Percentiles rank a stretch among this genome's conserved stretches.
These are phyloP conservation scores for Ceratobasidium theobromae DNA, from an alignment of 1,284 basidiomycete species.

Conservation along the genomic window DNA sequence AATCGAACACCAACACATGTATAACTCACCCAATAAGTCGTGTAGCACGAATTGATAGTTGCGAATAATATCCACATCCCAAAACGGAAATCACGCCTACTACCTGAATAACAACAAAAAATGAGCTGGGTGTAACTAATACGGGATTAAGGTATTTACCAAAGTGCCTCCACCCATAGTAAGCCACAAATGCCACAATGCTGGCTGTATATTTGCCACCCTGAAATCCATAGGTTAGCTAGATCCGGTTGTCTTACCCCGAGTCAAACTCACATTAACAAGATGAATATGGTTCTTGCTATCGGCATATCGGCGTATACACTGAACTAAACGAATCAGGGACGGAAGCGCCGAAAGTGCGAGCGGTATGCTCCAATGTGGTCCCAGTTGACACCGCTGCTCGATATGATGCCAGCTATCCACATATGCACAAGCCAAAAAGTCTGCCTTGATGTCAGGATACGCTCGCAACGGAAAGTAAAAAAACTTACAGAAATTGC, in stretches of 20 bases:
- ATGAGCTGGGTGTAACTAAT: background rate
- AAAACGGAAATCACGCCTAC: constrained; percentile 53
- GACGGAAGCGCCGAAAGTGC: constrained; percentile 62
- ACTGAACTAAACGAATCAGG: constrained; percentile 78
- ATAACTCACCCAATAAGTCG: constrained; percentile 67
- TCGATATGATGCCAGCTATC: constrained; percentile 56
- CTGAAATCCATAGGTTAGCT: constrained; percentile 44
- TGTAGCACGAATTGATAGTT: constrained; percentile 67
- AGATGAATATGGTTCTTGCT: constrained; percentile 74
- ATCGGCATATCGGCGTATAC: constrained; percentile 82
- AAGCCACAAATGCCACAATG: constrained; percentile 64
- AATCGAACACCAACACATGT: constrained; percentile 19
- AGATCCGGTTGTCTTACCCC: background rate
- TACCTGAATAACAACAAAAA: constrained; percentile 41
- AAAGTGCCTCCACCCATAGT: constrained; percentile 71
- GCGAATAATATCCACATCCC: constrained; percentile 65
- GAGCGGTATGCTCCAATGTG: constrained; percentile 62
- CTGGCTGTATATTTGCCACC: constrained; percentile 77
- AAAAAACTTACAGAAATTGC: constrained; percentile 54
- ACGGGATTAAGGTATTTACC: constrained; percentile 47
- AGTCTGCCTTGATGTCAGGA: constrained; percentile 41
- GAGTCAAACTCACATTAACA: constrained; percentile 66
- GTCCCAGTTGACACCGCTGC: constrained; percentile 43
- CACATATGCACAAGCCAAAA: constrained; percentile 71
- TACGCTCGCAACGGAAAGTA: background rate